Evolutionary conservation across 192 early-diverging fungal species (phyloP), one percentile per base, ranked within the genome.

Genomic region (Podila horticola): DNA sequence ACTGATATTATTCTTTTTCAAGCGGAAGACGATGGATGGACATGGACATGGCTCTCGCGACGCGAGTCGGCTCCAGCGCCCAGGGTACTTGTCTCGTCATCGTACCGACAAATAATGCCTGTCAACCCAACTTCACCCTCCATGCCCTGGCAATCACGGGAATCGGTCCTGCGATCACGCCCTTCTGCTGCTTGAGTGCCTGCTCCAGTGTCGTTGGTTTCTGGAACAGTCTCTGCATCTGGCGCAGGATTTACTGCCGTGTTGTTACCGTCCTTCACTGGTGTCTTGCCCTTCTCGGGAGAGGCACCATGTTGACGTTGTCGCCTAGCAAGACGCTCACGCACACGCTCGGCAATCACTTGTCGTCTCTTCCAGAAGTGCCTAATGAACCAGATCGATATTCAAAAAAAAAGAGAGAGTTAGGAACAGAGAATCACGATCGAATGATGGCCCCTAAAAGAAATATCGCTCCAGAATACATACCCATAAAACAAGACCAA

Each of bases 311-410:
- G 52, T 24, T 26, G 52, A 3, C 52, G 61, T n/a, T 22, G 51
- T 19, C 62, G 55, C 51, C 77, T 30, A 13, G 77, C 22, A 12
- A 81, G 49, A 30, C 71, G 60, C 6, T 73, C 66, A 3, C 67
- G 34, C 26, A 81, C 11, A 57, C 71, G 66, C 8, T 55, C 31
- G 11, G 77, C 77, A 60, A 81, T 68, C 20, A 81, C 49, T 45
- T 73, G 71, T 6, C 77, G 65, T 29, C 77, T 68, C 34, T 81
- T 81, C 77, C 77, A 81, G 48, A 81, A 81, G 31, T 81, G 77
- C 22, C 76, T 79, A 66, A 66, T 50, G 29, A 45, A 41, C 13
- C 41, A 45, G n/a, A n/a, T n/a, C n/a, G n/a, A n/a, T n/a, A n/a
- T n/a, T n/a, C n/a, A n/a, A n/a, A n/a, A n/a, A n/a, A n/a, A n/a